Base-by-base conservation (phyloP, 2,329 filamentous ascomycete genomes). In the Aureobasidium sp. region DNA sequence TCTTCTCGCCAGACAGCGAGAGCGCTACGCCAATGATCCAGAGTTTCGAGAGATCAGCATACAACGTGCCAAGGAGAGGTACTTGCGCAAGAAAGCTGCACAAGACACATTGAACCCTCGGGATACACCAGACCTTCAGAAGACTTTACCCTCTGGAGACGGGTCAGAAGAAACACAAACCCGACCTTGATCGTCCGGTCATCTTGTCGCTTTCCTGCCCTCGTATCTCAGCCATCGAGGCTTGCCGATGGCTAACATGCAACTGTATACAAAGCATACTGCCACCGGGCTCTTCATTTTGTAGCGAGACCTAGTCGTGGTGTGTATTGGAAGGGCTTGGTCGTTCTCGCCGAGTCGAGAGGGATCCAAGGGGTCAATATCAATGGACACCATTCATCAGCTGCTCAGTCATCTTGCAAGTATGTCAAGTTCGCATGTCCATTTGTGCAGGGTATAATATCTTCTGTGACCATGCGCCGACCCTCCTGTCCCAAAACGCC, bases 401-500 rank as follows among this genome's bases (percentile, higher is more conserved):
- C 34, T 36, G 34, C 34, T 36, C 34, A 12, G 15, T 17, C 15
- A 1, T 31, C 8, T 39, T 25, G 36, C 27, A 44, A 15, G 22
- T 31, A 22, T 11, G 15, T 6, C 15, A 17, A 27, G 11, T 22
- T 31, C 9, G 27, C 36, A 39, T 48, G 39, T 48, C 44, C 22
- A 29, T 48, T 48, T 48, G 20, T 37, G 22, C 55, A 39, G 42
- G 55, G 55, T 58, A 58, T 58, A 58, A 58, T 47, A 31, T 58
- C 17, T n/a, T 37, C 7, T 39, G 42, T 48, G 25, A 34, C 39
- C 53, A 44, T 45, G 27, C 41, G 53, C 29, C 53, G 3, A 29
- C 3, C 29, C 14, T 31, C 34, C 3, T 34, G 4, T 6, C 29
- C 27, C 25, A 36, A 15, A 58, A 58, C 55, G 55, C 55, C 55